Conservation (phyloP, 371 early-diverging fungal species). For the Lichtheimia corymbifera region DNA sequence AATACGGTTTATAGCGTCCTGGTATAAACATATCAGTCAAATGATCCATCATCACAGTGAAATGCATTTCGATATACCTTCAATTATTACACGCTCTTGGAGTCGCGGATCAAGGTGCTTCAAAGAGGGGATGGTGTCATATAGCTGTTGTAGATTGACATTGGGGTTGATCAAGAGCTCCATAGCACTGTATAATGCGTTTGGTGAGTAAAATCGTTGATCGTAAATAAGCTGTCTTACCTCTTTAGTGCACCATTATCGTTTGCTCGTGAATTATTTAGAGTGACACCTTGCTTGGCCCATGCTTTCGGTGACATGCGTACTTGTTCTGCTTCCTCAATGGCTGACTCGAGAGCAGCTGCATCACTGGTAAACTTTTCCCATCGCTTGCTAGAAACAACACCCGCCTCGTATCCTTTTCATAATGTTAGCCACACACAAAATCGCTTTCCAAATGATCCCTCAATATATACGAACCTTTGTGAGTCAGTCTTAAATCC, state of each 20-base stretch:
- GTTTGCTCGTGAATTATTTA: constrained; percentile 20
- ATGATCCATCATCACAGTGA: neutral
- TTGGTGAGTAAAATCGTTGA: neutral
- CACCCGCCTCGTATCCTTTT: constrained; percentile 55
- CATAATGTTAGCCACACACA: neutral
- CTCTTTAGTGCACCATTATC: constrained; percentile 59
- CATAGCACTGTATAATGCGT: constrained; percentile 40
- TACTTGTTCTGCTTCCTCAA: constrained; percentile 39
- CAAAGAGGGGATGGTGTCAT: constrained; percentile 49
- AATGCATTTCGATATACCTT: constrained; percentile 33
- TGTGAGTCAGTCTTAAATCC: constrained; percentile 72
- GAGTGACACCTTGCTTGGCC: constrained; percentile 49
- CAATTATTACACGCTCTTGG: constrained; percentile 53
- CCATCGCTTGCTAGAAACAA: constrained; percentile 54
- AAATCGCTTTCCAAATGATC: neutral
- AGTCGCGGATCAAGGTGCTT: constrained; percentile 42
- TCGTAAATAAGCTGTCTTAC: constrained; percentile 21
- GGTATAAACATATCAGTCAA: constrained; percentile 4
- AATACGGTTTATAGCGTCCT: constrained; percentile 73
- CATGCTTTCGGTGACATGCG: constrained; percentile 54
- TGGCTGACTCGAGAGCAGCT: constrained; percentile 35
- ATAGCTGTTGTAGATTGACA: constrained; percentile 43
- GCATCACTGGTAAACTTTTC: constrained; percentile 35
- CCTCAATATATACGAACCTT: constrained; percentile 40
- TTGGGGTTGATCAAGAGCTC: constrained; percentile 56